Base-by-base conservation (phyloP, 176 grass and related monocot species). In the Oryza punctata region DNA sequence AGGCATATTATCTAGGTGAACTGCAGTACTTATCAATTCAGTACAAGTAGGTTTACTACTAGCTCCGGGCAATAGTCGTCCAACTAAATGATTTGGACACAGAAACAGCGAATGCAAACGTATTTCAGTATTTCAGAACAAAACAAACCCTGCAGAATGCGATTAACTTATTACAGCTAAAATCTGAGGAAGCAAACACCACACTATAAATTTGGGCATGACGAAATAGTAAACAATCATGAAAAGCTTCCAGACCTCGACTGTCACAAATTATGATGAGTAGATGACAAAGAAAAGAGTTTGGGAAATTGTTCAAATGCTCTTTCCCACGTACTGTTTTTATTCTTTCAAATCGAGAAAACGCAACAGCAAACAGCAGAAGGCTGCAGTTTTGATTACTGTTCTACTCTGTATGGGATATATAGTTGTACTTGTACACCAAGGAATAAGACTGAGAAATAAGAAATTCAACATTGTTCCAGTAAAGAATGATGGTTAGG, bases 401-500 rank as follows among this genome's bases (percentile, higher is more conserved):
- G 47, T 10, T 33, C 40, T 84, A 73, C 59, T 65, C 50, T 78
- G 11, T 23, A 71, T 32, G 35, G 23, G 79, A 5, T n/a, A 50
- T 50, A 54, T 54, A 57, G 33, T 78, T 54, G 74, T 78, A 57
- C 68, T 78, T 54, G 74, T 78, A 57, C 68, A 88, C 43, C 67
- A 26, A 57, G 6, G 33, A 69, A 32, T 21, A 37, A 65, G 26
- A 12, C 1, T 43, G 30, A 21, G 43, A 73, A 10, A 37, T 9
- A 28, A 44, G 65, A 40, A 4, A 45, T 5, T 75, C 3, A 7
- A 61, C 2, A 72, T 44, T 81, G 33, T 69, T 30, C 6, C 32
- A 7, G 14, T 44, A 85, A 89, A 70, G 64, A 89, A 81, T 85
- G 54, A 18, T 33, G 40, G 40, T 76, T 81, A 66, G 76, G 78